Conservation (phyloP, 75 land plant genomes). For the Azolla pinnata region DNA sequence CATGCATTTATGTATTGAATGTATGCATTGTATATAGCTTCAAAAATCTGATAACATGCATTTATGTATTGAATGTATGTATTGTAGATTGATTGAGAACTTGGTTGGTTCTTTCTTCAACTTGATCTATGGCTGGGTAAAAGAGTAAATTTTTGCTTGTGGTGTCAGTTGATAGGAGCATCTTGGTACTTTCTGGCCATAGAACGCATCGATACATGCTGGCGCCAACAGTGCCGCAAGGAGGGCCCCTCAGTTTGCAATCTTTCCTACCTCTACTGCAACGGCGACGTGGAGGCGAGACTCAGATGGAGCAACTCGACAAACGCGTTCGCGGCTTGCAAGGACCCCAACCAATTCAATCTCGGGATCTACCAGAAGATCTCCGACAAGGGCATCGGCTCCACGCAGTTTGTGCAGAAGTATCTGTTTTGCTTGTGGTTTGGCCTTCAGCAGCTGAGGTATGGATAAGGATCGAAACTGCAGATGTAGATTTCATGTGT, state of each 20-base stretch:
- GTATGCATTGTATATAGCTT: too few species aligned
- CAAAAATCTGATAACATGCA: too few species aligned
- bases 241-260: constrained; percentile 27
- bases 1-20: too few species aligned
- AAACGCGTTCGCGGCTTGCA: constrained; percentile 19
- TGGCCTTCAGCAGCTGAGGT: constrained; percentile 46
- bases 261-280: constrained; percentile 50
- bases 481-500: too few species aligned
- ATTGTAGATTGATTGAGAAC: too few species aligned
- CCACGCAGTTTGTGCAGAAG: constrained; percentile 21
- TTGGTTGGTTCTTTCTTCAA: too few species aligned
- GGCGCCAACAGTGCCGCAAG: constrained; percentile 47
- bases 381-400: constrained; percentile 22
- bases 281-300: constrained; percentile 10
- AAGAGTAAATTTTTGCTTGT: not conserved
- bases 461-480: too few species aligned
- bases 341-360: constrained; percentile 16
- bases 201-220: constrained; percentile 40
- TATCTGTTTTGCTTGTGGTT: constrained; percentile 49
- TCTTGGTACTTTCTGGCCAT: constrained; percentile 41
- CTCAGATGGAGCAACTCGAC: constrained; percentile 23
- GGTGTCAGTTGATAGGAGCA: constrained; percentile 37
- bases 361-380: constrained; percentile 40
- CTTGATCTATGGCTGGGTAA: too few species aligned
- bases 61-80: too few species aligned